Evolutionary conservation across 2,329 filamentous ascomycete genomes (phyloP), one percentile per base, ranked within the genome.

Genomic region (Talaromyces sp.): DNA sequence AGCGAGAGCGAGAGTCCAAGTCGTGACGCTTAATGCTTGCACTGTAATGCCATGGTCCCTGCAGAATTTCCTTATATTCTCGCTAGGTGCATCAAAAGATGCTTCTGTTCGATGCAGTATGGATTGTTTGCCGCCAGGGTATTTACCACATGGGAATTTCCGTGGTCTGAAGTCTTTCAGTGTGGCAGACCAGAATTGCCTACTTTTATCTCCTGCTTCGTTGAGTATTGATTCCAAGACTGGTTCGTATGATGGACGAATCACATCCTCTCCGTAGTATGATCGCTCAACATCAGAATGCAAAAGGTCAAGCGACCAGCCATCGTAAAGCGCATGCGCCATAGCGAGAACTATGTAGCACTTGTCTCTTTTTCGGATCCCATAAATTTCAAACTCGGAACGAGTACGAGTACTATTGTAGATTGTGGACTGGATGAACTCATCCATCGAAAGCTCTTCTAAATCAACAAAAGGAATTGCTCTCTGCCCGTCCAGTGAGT

Each of bases 321-420:
- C 93, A 73, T 97, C 93, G 69, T 97, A 97, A 22, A 97, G 82
- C 1, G 93, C 92, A 76, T 97, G 93, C 0, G 93, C 85, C 45
- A 97, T 87, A 0, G 92, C 93, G 1, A 97, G 74, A 4, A 86
- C 65, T n/a, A 87, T 70, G 64, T 83, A 84, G 3, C 62, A 73
- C 16, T 76, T 73, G 6, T 67, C 60, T 0, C 71, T 63, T 22
- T 77, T 72, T 16, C 74, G 67, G 22, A 82, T 69, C 3, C 82
- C 60, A 3, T 75, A 76, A 14, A 86, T 63, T 16, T 75, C 14
- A 66, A 69, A 2, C 67, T 76, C 1, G 75, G 73, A 6, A 66
- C 71, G 3, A 76, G 77, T 61, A 66, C 71, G 3, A 76, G 77
- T 61, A 16, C 37, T 50, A 63, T 37, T 64, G 68, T 65, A 68